These are phyloP conservation scores for Maudiozyma pseudohumilis DNA, from an alignment of 805 yeast species.

Conservation along the genomic window DNA sequence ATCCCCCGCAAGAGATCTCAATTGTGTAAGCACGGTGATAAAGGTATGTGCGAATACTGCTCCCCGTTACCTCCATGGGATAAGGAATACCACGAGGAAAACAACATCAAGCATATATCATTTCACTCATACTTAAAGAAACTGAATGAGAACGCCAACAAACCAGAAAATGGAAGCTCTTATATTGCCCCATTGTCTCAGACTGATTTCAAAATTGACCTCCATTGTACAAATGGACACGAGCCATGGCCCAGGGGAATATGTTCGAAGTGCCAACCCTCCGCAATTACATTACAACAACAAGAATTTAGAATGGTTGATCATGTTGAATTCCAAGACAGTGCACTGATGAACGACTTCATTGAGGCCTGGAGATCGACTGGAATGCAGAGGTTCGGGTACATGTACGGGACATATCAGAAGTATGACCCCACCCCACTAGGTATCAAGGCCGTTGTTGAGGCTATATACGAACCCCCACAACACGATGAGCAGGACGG, in stretches of 20 bases:
- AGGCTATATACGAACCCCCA: conserved; percentile 88
- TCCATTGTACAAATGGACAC: conserved; percentile 67
- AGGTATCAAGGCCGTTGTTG: conserved; percentile 89
- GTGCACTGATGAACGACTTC: conserved; percentile 65
- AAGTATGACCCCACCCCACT: conserved; percentile 66
- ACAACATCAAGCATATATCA: conserved; percentile 79
- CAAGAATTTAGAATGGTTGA: conserved; percentile 94
- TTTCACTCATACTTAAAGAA: conserved; percentile 76
- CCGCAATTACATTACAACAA: conserved; percentile 84
- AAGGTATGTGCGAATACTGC: conserved; percentile 97
- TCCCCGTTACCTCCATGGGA: conserved; percentile 96
- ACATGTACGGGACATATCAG: conserved; percentile 74
- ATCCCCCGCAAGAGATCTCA: conserved; percentile 52
- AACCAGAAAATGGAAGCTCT: conserved; percentile 46
- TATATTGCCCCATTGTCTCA: conserved; percentile 74
- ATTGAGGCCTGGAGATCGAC: conserved; percentile 87
- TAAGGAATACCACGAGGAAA: conserved; percentile 56
- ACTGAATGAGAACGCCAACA: conserved; percentile 56
- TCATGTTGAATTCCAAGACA: conserved; percentile 82
- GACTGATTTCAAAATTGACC: conserved; percentile 55
- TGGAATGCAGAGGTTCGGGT: conserved; percentile 80
- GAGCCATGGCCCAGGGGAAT: conserved; percentile 92
- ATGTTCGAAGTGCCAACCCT: conserved; percentile 94
- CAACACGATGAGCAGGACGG: conserved; percentile 86
- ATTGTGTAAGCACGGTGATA: conserved; percentile 78